Evolutionary conservation across 2,329 filamentous ascomycete genomes (phyloP).

Genomic region (Aspergillus awamori): DNA sequence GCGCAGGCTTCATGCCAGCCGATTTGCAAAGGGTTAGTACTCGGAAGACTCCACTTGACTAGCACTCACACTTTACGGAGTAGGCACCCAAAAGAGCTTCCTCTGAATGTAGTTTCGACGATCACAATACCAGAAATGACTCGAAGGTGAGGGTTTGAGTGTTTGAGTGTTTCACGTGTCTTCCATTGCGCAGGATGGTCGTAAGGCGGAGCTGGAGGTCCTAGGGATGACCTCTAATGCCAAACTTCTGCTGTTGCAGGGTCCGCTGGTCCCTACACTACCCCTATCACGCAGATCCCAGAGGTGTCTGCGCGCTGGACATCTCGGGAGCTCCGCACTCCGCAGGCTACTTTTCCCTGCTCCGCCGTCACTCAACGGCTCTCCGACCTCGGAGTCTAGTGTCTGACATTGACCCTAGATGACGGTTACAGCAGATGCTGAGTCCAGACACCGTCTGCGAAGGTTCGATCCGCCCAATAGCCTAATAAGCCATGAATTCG

Average conservation of each 20-base stretch:
- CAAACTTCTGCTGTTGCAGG: background rate
- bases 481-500: background rate
- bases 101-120: background rate
- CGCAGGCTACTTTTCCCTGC: background rate
- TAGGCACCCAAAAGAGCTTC: background rate
- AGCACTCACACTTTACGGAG: background rate
- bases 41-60: background rate
- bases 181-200: background rate
- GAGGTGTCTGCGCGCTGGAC: background rate
- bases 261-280: conserved; percentile 8
- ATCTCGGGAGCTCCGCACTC: conserved; percentile 3
- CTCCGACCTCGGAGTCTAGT: conserved; percentile 19
- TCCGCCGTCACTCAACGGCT: conserved; percentile 4
- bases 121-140: background rate
- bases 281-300: conserved; percentile 11
- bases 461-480: background rate
- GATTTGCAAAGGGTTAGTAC: background rate
- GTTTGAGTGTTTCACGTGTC: background rate
- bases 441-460: background rate
- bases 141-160: too few relatives aligned
- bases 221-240: background rate
- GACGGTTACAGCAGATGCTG: background rate
- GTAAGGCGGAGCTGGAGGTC: background rate
- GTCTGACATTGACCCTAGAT: conserved; percentile 16
- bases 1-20: background rate